Conservation (phyloP, 306 rosid species). For the barrel medic (Medicago truncatula) region DNA sequence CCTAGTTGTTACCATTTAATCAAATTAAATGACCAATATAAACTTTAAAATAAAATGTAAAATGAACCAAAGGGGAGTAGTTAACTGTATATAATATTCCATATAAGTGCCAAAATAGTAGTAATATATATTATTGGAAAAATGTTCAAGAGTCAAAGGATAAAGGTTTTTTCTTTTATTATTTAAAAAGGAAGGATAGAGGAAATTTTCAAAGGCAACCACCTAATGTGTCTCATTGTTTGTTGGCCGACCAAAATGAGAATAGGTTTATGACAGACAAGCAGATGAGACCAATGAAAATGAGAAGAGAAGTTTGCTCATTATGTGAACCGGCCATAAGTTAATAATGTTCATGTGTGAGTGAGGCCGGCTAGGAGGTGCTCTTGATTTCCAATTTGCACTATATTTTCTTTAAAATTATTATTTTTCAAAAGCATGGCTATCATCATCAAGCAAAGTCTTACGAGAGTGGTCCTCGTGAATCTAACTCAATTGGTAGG, state of each 20-base stretch:
- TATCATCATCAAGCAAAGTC: neutral
- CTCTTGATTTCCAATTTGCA: conserved; percentile 28
- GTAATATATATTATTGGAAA: too few relatives aligned
- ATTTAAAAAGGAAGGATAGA: too few relatives aligned
- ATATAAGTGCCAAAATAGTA: too few relatives aligned
- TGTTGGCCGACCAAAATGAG: conserved; percentile 62
- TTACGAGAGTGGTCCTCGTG: too few relatives aligned
- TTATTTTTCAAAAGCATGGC: conserved; percentile 22
- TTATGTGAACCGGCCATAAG: conserved; percentile 42
- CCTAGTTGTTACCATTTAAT: too few relatives aligned
- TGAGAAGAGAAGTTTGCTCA: conserved; percentile 17
- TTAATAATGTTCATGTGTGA: conserved; percentile 7
- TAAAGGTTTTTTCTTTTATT: too few relatives aligned
- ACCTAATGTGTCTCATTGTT: conserved; percentile 54
- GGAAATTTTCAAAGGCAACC: conserved; percentile 27
- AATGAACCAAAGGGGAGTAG: too few relatives aligned
- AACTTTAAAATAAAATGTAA: too few relatives aligned
- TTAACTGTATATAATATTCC: too few relatives aligned
- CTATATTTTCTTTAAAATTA: neutral
- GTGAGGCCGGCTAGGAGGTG: conserved; percentile 50
- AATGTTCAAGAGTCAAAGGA: too few relatives aligned
- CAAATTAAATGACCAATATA: too few relatives aligned
- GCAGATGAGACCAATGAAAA: conserved; percentile 36
- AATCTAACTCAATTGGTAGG: too few relatives aligned
- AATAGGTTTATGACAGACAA: conserved; percentile 54